These are phyloP conservation scores for Achaetomiella virescens DNA, from an alignment of 495 filamentous ascomycete genomes.

Conservation along the genomic window DNA sequence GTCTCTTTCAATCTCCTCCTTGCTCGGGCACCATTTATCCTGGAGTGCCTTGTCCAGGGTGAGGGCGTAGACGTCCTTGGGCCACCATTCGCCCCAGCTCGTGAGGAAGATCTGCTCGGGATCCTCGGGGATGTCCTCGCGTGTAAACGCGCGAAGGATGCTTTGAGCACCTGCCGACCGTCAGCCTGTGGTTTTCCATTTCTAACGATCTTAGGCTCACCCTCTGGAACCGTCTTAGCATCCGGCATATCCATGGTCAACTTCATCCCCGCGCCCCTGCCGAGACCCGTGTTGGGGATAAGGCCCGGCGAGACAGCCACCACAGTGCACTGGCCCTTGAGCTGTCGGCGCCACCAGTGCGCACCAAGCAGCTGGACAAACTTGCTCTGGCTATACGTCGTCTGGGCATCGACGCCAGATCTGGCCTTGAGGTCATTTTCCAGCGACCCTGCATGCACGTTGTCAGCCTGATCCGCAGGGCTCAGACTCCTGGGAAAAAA, in stretches of 20 bases:
- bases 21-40: slow-evolving; percentile 39
- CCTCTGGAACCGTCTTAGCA: slow-evolving; percentile 35
- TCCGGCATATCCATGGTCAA: slow-evolving; percentile 25
- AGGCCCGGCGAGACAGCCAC: slow-evolving; percentile 43
- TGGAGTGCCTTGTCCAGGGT: slow-evolving; percentile 37
- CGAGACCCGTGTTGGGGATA: slow-evolving; percentile 34
- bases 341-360: slow-evolving; percentile 46
- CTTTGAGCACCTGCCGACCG: slow-evolving; percentile 30
- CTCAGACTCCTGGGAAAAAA: no score
- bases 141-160: slow-evolving; percentile 36
- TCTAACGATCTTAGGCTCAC: slow-evolving; percentile 23
- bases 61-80: slow-evolving; percentile 31
- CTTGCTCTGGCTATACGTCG: slow-evolving; percentile 34
- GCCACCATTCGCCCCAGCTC: slow-evolving; percentile 46
- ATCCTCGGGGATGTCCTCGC: slow-evolving; percentile 40
- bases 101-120: slow-evolving; percentile 42
- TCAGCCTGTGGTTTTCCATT: no score
- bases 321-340: slow-evolving; percentile 30
- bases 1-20: slow-evolving; percentile 38
- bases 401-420: slow-evolving; percentile 17
- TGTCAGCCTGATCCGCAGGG: no score
- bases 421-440: slow-evolving; percentile 29
- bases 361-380: slow-evolving; percentile 40
- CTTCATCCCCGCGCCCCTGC: slow-evolving; percentile 12
- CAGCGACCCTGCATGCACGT: slow-evolving; percentile 13